Evolutionary conservation across 495 filamentous ascomycete species (phyloP).

Genomic region (Aspergillus egyptiacus): DNA sequence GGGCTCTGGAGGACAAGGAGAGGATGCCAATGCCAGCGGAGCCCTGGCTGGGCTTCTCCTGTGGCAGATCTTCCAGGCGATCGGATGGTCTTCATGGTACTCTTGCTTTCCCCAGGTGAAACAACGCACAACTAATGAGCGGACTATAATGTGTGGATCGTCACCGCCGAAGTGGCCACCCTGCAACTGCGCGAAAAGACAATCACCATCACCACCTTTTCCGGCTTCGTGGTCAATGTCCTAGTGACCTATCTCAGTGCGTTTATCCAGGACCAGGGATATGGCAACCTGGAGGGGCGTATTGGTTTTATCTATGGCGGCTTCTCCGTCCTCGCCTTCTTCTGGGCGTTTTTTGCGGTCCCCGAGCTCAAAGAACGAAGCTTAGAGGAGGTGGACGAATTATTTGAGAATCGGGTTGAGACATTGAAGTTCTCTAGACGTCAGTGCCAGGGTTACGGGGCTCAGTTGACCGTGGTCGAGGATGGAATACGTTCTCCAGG

Average conservation of each 20-base stretch:
- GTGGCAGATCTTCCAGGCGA: background rate
- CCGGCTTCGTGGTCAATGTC: background rate
- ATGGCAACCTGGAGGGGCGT: background rate
- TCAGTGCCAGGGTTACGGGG: background rate
- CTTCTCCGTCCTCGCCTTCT: background rate
- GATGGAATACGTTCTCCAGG: too few relatives aligned
- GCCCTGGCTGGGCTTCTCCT: background rate
- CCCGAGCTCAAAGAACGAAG: background rate
- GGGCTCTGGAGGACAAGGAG: background rate
- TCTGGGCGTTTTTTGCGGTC: background rate
- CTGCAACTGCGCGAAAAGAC: constrained; percentile 1
- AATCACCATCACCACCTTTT: background rate
- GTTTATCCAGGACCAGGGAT: background rate
- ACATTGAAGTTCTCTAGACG: background rate
- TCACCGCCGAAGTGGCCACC: background rate
- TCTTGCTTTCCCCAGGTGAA: background rate
- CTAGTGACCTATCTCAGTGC: background rate
- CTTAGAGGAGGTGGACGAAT: background rate
- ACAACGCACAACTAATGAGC: too few relatives aligned
- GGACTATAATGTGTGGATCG: background rate
- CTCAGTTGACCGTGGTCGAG: background rate
- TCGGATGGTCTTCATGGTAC: background rate
- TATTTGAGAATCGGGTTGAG: background rate
- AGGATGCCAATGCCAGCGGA: background rate
- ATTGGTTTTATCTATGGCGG: background rate